Evolutionary conservation across 1,284 basidiomycete genomes (phyloP).

Genomic region (Rhodotorula mucilaginosa): DNA sequence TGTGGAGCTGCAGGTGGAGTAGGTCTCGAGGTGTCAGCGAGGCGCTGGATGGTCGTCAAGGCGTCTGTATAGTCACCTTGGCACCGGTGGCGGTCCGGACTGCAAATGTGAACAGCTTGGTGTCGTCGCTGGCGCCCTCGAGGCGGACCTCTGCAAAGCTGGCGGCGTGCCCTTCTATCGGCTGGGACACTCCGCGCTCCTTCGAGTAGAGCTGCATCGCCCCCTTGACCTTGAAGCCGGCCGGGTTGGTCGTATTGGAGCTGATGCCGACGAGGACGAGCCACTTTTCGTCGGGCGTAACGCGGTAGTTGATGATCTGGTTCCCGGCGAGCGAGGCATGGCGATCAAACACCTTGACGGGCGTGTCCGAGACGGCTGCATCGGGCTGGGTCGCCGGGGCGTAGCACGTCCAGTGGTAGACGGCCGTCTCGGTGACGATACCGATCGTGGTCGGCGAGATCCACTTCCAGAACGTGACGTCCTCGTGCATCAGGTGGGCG

Average conservation of each 20-base stretch:
- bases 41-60: neutral
- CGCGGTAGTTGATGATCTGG: slow-evolving; percentile 98
- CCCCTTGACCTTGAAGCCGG: slow-evolving; percentile 96
- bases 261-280: slow-evolving; percentile 94
- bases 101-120: slow-evolving; percentile 94
- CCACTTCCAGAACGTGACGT: slow-evolving; percentile 99
- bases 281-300: slow-evolving; percentile 93
- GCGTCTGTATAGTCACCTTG: slow-evolving; percentile 60
- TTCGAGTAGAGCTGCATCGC: slow-evolving; percentile 93
- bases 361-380: slow-evolving; percentile 61
- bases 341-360: slow-evolving; percentile 90
- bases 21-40: slow-evolving; percentile 8
- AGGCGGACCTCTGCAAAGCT: slow-evolving; percentile 89
- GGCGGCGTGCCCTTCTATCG: slow-evolving; percentile 98
- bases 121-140: slow-evolving; percentile 76
- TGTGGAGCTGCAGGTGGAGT: slow-evolving; percentile 68
- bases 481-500: slow-evolving; percentile 89
- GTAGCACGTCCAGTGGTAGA: slow-evolving; percentile 56
- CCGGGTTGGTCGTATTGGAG: slow-evolving; percentile 85
- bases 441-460: slow-evolving; percentile 86
- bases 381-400: slow-evolving; percentile 30
- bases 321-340: slow-evolving; percentile 89
- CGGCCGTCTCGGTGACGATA: slow-evolving; percentile 90
- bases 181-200: slow-evolving; percentile 90
- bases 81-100: slow-evolving; percentile 93